Conservation (phyloP, 306 rosid genomes). For the Prinsepia uniflora region DNA sequence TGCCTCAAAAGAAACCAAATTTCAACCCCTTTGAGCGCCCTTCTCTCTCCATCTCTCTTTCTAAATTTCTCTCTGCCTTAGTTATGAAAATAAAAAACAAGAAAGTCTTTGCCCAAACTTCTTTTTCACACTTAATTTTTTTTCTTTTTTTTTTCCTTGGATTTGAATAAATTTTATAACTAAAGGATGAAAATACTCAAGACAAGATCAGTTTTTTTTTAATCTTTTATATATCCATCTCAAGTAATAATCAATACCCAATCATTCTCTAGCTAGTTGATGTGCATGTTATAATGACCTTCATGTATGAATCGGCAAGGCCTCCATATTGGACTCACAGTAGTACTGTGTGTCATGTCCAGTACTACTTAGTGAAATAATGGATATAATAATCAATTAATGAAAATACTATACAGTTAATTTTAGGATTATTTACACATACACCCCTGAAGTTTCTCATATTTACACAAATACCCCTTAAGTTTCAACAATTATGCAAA, state of each 20-base stretch:
- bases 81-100: background rate
- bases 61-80: slow-evolving; percentile 15
- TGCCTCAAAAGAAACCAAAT: slow-evolving; percentile 36
- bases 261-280: slow-evolving; percentile 4
- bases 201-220: background rate
- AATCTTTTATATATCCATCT: background rate
- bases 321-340: slow-evolving; percentile 6
- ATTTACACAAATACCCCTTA: too few species aligned
- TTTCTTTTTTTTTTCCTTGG: background rate
- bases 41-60: slow-evolving; percentile 18
- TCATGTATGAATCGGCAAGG: slow-evolving; percentile 9
- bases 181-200: background rate
- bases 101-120: background rate
- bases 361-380: background rate
- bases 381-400: background rate
- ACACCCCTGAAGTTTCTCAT: too few species aligned
- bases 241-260: slow-evolving; percentile 5
- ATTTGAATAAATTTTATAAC: background rate
- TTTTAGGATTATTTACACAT: too few species aligned
- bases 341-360: background rate
- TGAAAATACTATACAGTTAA: background rate
- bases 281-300: background rate
- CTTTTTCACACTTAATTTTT: background rate
- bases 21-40: slow-evolving; percentile 17
- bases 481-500: too few species aligned